Evolutionary conservation across 1,284 basidiomycete genomes (phyloP).

Genomic region (Austroboletus rostrupii): DNA sequence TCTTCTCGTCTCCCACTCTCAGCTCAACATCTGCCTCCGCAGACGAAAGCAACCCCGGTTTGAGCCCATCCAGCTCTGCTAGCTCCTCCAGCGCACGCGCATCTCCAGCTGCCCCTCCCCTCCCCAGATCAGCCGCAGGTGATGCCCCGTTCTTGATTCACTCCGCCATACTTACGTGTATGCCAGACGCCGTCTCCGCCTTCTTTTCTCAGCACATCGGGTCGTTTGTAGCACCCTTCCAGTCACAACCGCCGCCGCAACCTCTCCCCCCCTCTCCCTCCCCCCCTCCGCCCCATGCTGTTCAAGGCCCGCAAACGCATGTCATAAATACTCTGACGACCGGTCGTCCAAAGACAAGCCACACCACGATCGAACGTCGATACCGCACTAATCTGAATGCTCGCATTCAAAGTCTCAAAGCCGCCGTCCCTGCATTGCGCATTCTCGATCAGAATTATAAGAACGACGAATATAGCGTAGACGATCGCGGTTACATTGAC

Average conservation of each 20-base stretch:
- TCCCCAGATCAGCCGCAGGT: constrained; percentile 14
- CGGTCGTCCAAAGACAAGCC: constrained; percentile 75
- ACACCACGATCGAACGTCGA: constrained; percentile 88
- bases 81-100: constrained; percentile 16
- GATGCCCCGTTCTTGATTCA: not conserved
- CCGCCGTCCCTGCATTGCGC: constrained; percentile 79
- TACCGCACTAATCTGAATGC: constrained; percentile 90
- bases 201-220: constrained; percentile 24
- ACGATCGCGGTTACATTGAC: constrained; percentile 74
- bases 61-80: constrained; percentile 21
- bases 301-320: constrained; percentile 23
- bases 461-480: constrained; percentile 51
- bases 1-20: constrained; percentile 35
- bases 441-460: constrained; percentile 59
- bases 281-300: constrained; percentile 31
- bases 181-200: constrained; percentile 17
- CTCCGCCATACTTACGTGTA: not conserved
- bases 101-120: constrained; percentile 14
- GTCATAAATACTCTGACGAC: constrained; percentile 26
- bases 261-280: constrained; percentile 32
- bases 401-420: constrained; percentile 77
- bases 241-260: constrained; percentile 23
- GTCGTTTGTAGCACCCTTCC: constrained; percentile 28
- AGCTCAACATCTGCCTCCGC: constrained; percentile 30
- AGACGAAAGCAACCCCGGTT: constrained; percentile 22